Evolutionary conservation across 257 asterid genomes (phyloP).

Genomic region (Fraxinus anomala): DNA sequence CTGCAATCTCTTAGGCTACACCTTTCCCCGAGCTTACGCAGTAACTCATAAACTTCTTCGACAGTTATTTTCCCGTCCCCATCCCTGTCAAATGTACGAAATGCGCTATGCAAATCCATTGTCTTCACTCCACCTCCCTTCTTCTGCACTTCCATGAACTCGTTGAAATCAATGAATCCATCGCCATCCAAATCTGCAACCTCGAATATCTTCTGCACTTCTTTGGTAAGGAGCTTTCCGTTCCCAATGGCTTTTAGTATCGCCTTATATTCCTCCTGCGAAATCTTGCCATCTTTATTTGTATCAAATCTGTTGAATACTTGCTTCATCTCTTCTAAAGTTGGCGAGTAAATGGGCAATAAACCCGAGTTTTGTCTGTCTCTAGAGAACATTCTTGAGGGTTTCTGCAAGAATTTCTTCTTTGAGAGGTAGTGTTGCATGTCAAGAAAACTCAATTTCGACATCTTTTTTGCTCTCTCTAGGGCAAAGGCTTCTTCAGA

Average conservation of each 20-base stretch:
- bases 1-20: slow-evolving; percentile 69
- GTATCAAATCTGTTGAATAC: slow-evolving; percentile 73
- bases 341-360: slow-evolving; percentile 49
- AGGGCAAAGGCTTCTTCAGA: neutral
- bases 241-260: slow-evolving; percentile 65
- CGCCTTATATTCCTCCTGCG: slow-evolving; percentile 83
- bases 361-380: slow-evolving; percentile 51
- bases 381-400: slow-evolving; percentile 59
- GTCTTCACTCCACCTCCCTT: slow-evolving; percentile 71
- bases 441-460: slow-evolving; percentile 61
- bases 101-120: slow-evolving; percentile 64
- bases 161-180: slow-evolving; percentile 80
- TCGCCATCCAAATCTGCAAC: slow-evolving; percentile 78
- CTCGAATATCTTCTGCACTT: slow-evolving; percentile 78
- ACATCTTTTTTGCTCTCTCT: slow-evolving; percentile 38
- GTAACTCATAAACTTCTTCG: slow-evolving; percentile 63
- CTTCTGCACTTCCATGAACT: slow-evolving; percentile 82
- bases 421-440: slow-evolving; percentile 68
- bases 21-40: slow-evolving; percentile 63
- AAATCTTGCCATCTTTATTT: slow-evolving; percentile 78
- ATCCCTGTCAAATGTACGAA: slow-evolving; percentile 65
- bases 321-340: slow-evolving; percentile 53
- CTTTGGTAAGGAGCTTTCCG: slow-evolving; percentile 42
- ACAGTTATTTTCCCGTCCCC: slow-evolving; percentile 79
- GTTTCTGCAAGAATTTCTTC: slow-evolving; percentile 55